Evolutionary conservation across 2,329 filamentous ascomycete species (phyloP).

Genomic region (Arthroderma uncinatum): DNA sequence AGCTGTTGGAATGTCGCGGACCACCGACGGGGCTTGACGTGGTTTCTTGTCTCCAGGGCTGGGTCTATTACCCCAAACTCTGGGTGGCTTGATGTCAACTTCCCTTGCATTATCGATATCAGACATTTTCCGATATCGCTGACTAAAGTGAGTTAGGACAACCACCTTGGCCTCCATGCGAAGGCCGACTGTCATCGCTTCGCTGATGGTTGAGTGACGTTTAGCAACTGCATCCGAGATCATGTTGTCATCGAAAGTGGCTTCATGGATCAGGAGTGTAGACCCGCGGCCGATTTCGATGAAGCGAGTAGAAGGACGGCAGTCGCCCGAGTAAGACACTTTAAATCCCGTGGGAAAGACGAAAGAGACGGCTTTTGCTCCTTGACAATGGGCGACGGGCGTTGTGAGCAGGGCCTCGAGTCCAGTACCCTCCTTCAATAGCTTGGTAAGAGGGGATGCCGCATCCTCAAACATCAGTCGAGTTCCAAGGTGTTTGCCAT

Average conservation of each 20-base stretch:
- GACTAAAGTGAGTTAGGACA: slow-evolving; percentile 87
- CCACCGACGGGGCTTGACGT: slow-evolving; percentile 1
- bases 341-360: slow-evolving; percentile 73
- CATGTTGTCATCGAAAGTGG: slow-evolving; percentile 86
- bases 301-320: slow-evolving; percentile 64
- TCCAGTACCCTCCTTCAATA: slow-evolving; percentile 45
- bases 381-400: slow-evolving; percentile 65
- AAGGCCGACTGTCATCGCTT: slow-evolving; percentile 67
- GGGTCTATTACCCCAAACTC: neutral
- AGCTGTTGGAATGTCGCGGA: slow-evolving; percentile 13
- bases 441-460: slow-evolving; percentile 22
- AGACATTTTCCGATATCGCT: slow-evolving; percentile 67
- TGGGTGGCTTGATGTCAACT: neutral
- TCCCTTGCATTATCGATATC: slow-evolving; percentile 5
- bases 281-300: slow-evolving; percentile 58
- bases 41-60: neutral
- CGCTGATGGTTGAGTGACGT: slow-evolving; percentile 78
- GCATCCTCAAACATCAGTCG: slow-evolving; percentile 21
- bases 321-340: slow-evolving; percentile 88
- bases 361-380: slow-evolving; percentile 63
- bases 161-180: slow-evolving; percentile 70
- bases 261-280: slow-evolving; percentile 86
- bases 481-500: slow-evolving; percentile 15
- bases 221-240: slow-evolving; percentile 67
- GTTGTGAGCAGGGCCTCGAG: slow-evolving; percentile 57